Evolutionary conservation across 2,329 filamentous ascomycete genomes (phyloP).

Genomic region (Fusarium protoensiforme): DNA sequence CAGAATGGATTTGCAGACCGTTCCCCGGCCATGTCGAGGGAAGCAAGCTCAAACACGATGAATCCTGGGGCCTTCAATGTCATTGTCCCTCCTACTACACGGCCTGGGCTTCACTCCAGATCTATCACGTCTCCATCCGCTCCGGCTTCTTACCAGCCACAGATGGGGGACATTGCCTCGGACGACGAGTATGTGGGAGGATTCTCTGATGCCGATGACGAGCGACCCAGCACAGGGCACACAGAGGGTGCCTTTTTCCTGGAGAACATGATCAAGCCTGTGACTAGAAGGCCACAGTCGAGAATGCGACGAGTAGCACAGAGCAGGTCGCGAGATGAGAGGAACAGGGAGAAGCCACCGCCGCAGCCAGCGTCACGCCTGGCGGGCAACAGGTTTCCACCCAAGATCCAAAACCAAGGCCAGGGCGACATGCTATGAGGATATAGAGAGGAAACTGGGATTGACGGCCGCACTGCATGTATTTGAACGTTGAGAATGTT

Average conservation of each 20-base stretch:
- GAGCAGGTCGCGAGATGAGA: conserved; percentile 49
- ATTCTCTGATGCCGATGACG: conserved; percentile 81
- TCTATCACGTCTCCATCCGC: conserved; percentile 85
- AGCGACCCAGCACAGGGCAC: conserved; percentile 55
- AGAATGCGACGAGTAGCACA: conserved; percentile 45
- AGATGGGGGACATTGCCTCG: conserved; percentile 72
- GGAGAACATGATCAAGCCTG: conserved; percentile 71
- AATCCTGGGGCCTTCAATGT: conserved; percentile 69
- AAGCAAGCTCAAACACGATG: conserved; percentile 70
- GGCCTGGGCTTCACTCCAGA: conserved; percentile 80
- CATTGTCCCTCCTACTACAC: conserved; percentile 47
- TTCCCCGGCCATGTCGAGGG: conserved; percentile 69
- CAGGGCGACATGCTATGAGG: conserved; percentile 51
- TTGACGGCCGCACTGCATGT: conserved; percentile 4
- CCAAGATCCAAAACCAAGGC: conserved; percentile 48
- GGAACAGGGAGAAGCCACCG: conserved; percentile 48
- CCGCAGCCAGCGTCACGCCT: conserved; percentile 57
- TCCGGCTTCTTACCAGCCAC: conserved; percentile 64
- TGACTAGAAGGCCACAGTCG: conserved; percentile 67
- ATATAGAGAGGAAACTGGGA: not conserved
- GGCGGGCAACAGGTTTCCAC: conserved; percentile 46
- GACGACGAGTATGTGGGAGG: conserved; percentile 81
- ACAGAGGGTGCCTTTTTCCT: conserved; percentile 64
- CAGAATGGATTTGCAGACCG: conserved; percentile 89
- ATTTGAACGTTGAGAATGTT: conserved; percentile 16